Base-by-base conservation (phyloP, 148 eudicot species). In the Gaultheria prostrata region DNA sequence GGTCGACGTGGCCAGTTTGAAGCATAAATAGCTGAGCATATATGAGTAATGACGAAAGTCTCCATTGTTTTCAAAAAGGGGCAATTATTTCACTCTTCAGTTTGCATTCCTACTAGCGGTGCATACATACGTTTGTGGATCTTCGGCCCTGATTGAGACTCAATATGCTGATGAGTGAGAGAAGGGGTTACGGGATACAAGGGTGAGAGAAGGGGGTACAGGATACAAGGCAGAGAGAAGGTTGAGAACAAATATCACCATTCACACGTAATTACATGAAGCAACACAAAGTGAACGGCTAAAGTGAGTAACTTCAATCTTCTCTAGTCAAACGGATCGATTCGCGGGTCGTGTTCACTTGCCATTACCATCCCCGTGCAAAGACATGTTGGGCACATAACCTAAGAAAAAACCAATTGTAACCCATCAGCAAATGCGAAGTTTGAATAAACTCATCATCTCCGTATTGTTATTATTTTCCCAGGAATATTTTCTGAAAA, bases 351-450 rank as follows among this genome's bases (percentile, higher is more conserved):
- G 83, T 94, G 98, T 83, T 94, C 97, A 39, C 98, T 94, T 65
- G 97, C 98, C 98, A 94, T 94, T 28, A 86, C 85, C 98, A 94
- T 92, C 83, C 98, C 98, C 9, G 98, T 94, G 94, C 98, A 94
- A 32, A 93, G 91, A 85, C 98, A 94, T 30, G 97, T 93, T 4
- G 98, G 98, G 86, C 98, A 94, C 98, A 94, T 94, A 30, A 94
- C 98, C 98, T 94, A 76, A 71, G 45, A 8, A 59, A 51, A 72
- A 6, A 53, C n/a, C 17, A 84, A 56, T 43, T 6, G 30, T 14
- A 59, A 78, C 11, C 1, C 28, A 8, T 61, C 30, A 61, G 67
- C 67, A 61, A n/a, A n/a, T 2, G 67, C 26, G 0, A 61, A 61
- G 67, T 61, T 61, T n/a, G 30, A 61, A 61, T 24, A 0, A 26